Evolutionary conservation across 1,139 yeast genomes (phyloP), one percentile per base, ranked within the genome.

Genomic region (Protomyces macrosporus): DNA sequence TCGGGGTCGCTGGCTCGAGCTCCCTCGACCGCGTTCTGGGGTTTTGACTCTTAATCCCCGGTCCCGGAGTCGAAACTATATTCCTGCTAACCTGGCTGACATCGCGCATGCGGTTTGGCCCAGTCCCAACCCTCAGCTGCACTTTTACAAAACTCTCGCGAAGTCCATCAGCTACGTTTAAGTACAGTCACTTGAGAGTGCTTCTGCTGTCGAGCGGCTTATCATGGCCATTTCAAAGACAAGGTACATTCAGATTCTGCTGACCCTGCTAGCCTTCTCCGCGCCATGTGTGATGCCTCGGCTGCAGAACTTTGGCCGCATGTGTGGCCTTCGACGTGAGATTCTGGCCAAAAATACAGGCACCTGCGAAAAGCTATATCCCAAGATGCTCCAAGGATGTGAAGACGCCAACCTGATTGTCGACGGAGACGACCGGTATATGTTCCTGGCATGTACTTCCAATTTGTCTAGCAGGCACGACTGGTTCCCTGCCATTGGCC

Each of bases 401-500:
- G 64, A 56, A 33, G 64, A 61, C 53, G 45, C 48, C 55, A 50
- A 60, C 16, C 56, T 60, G n/a, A 42, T 52, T 32, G 50, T 53
- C 32, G 61, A 55, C 39, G 64, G 55, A 7, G 65, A 62, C 23
- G 63, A 57, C 23, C 39, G 64, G 23, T 35, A 33, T 40, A 34
- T 55, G 40, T 55, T 54, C 33, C 56, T 45, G 16, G 61, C 55
- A 23, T 53, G 59, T 55, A 59, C 66, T 7, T 34, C 37, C 23
- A 14, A 32, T 45, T 30, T 58, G 53, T 51, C 34, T 53, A 50
- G 59, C 50, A 55, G 65, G 9, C 55, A 45, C 39, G 60, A 45
- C 37, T 59, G 55, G 59, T 48, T 56, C 56, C 67, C 52, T 3
- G 55, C 56, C 48, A 45, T 53, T 48, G 58, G 58, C 33, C 63